phyloP scores from a whole-genome alignment of 2,329 filamentous ascomycete species.

The Penicillium decumbens region DNA sequence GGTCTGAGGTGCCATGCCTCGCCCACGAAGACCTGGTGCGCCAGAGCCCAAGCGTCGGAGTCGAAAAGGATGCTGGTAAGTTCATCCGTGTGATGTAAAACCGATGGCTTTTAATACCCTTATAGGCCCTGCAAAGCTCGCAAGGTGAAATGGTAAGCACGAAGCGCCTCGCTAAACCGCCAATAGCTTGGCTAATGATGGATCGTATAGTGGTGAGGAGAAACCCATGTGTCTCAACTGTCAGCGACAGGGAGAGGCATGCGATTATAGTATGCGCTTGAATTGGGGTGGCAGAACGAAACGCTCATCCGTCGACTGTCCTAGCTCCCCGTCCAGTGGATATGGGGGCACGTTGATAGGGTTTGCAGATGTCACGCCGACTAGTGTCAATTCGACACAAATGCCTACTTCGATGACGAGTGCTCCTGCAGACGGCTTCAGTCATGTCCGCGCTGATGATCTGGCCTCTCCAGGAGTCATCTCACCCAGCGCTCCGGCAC shows the following conservation, averaged over 20 bases:
- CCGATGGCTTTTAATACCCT: not conserved
- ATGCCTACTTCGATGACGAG: constrained; percentile 11
- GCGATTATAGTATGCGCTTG: constrained; percentile 75
- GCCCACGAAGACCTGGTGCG: constrained; percentile 60
- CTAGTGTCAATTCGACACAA: constrained; percentile 10
- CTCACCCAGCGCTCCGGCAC: constrained; percentile 15
- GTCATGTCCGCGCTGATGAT: constrained; percentile 9
- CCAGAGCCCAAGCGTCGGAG: constrained; percentile 63
- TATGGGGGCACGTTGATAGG: constrained; percentile 19
- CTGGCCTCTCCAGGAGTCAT: constrained; percentile 13
- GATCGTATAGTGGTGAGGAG: constrained; percentile 59
- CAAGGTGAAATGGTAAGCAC: constrained; percentile 66
- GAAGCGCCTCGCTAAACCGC: not conserved
- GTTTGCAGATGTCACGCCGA: constrained; percentile 10
- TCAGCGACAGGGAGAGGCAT: constrained; percentile 64
- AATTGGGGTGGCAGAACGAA: constrained; percentile 74
- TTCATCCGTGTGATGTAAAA: constrained; percentile 3
- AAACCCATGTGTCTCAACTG: constrained; percentile 70
- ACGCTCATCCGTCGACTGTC: constrained; percentile 45
- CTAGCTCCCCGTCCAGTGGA: constrained; percentile 27
- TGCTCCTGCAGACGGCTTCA: constrained; percentile 12
- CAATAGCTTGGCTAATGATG: not conserved
- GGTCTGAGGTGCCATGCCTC: constrained; percentile 50
- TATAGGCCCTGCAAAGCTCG: constrained; percentile 71
- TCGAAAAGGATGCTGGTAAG: constrained; percentile 65